phyloP scores from a whole-genome alignment of 371 early-diverging fungal species.

The Dichotomocladium elegans region DNA sequence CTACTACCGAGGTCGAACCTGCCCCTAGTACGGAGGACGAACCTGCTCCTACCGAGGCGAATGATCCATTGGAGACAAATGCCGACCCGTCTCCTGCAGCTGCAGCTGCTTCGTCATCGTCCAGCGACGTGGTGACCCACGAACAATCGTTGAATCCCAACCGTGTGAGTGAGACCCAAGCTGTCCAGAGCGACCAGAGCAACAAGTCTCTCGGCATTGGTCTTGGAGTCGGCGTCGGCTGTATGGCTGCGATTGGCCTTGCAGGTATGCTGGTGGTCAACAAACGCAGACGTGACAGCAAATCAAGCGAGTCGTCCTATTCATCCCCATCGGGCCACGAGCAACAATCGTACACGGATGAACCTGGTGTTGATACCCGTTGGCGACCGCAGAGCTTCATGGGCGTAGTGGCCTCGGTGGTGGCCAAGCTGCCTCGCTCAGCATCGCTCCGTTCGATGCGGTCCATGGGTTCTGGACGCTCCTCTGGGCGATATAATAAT shows the following conservation, averaged over 20 bases:
- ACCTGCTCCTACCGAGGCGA: too few species aligned
- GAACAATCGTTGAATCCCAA: neutral
- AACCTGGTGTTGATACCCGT: conserved; percentile 23
- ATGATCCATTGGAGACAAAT: neutral
- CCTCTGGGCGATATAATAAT: neutral
- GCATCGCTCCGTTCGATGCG: conserved; percentile 36
- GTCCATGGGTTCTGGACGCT: conserved; percentile 10
- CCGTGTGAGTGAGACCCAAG: conserved; percentile 14
- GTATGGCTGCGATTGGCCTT: conserved; percentile 39
- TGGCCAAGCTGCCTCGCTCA: conserved; percentile 42
- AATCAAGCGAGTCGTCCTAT: neutral
- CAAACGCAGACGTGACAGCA: conserved; percentile 14
- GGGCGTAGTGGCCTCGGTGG: conserved; percentile 43
- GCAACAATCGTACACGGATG: conserved; percentile 2
- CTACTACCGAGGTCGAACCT: neutral
- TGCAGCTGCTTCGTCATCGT: too few species aligned
- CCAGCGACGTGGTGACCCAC: neutral
- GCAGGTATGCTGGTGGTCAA: conserved; percentile 32
- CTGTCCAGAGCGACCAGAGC: conserved; percentile 17
- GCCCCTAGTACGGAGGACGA: too few species aligned
- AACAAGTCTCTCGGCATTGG: conserved; percentile 40
- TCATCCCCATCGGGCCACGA: too few species aligned
- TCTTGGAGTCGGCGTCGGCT: conserved; percentile 40
- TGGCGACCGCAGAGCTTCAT: conserved; percentile 49
- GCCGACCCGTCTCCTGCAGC: neutral